Conservation (phyloP, 345 rosid species). For the Arabis alpina region DNA sequence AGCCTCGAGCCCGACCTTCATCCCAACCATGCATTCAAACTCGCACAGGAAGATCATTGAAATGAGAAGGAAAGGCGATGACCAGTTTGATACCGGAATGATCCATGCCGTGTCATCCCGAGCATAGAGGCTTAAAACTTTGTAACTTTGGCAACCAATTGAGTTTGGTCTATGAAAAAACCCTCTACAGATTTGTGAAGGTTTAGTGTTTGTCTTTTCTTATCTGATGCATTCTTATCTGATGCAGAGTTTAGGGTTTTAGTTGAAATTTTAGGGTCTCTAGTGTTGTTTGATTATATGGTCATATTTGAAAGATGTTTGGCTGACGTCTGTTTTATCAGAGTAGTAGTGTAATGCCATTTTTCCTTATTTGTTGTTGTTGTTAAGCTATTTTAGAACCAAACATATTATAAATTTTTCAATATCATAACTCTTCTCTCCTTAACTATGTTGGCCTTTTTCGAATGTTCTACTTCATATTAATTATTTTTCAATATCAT, state of each 20-base stretch:
- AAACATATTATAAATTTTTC: constrained; percentile 10
- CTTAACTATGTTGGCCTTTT: neutral
- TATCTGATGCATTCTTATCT: constrained; percentile 23
- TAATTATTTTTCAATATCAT: too few relatives aligned
- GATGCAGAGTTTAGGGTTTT: constrained; percentile 32
- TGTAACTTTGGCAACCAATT: constrained; percentile 32
- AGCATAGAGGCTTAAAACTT: constrained; percentile 24
- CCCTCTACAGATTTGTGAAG: too few relatives aligned
- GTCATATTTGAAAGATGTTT: constrained; percentile 21
- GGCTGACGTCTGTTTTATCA: constrained; percentile 35
- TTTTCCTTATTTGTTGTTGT: neutral
- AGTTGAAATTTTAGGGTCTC: constrained; percentile 23
- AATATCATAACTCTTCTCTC: neutral
- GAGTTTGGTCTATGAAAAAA: constrained; percentile 33
- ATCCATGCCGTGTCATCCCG: constrained; percentile 17
- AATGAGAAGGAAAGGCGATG: constrained; percentile 63
- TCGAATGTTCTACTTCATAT: too few relatives aligned
- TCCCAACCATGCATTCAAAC: constrained; percentile 71
- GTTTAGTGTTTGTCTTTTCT: constrained; percentile 28
- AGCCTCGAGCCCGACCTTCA: constrained; percentile 82
- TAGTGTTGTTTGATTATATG: constrained; percentile 33
- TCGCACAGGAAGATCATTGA: constrained; percentile 79
- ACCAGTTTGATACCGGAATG: constrained; percentile 20
- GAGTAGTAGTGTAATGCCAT: constrained; percentile 32
- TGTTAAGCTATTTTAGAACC: constrained; percentile 7